A percentile compares a stretch with the other conserved stretches of the same genome.
These are phyloP conservation scores for Malus hybrid DNA, from an alignment of 331 rosid species.

Conservation along the genomic window DNA sequence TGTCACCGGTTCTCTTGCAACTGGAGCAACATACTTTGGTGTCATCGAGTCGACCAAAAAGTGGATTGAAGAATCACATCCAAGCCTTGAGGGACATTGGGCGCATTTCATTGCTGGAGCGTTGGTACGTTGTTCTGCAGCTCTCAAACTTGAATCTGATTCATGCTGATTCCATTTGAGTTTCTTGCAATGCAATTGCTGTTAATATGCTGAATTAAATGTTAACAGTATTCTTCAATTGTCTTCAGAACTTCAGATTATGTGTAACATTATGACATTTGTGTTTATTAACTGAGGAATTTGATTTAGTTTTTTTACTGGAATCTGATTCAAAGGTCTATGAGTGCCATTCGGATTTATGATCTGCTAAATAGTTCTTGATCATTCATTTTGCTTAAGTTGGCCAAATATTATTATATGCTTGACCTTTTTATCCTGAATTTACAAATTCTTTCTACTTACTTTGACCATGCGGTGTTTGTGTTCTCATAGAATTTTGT, in stretches of 20 bases:
- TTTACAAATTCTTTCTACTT: background rate
- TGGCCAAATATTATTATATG: background rate
- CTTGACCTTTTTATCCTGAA: background rate
- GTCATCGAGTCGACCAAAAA: slow-evolving; percentile 81
- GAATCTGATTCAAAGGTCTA: background rate
- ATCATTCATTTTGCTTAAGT: background rate
- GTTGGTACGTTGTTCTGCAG: slow-evolving; percentile 50
- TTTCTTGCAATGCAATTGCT: slow-evolving; percentile 5
- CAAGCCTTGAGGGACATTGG: slow-evolving; percentile 75
- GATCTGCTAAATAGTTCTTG: background rate
- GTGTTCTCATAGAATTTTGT: background rate
- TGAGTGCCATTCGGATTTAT: background rate
- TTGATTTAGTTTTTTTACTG: background rate
- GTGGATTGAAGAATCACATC: slow-evolving; percentile 83
- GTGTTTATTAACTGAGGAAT: background rate
- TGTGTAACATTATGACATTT: background rate
- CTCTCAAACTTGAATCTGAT: slow-evolving; percentile 10
- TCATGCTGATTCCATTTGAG: background rate
- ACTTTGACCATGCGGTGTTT: background rate
- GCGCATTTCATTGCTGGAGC: slow-evolving; percentile 92
- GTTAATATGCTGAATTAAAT: background rate
- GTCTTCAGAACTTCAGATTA: background rate
- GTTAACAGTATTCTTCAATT: background rate
- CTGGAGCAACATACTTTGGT: slow-evolving; percentile 94
- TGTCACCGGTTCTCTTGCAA: slow-evolving; percentile 81